phyloP scores from a whole-genome alignment of 345 rosid genomes.

The Citrus inodora region DNA sequence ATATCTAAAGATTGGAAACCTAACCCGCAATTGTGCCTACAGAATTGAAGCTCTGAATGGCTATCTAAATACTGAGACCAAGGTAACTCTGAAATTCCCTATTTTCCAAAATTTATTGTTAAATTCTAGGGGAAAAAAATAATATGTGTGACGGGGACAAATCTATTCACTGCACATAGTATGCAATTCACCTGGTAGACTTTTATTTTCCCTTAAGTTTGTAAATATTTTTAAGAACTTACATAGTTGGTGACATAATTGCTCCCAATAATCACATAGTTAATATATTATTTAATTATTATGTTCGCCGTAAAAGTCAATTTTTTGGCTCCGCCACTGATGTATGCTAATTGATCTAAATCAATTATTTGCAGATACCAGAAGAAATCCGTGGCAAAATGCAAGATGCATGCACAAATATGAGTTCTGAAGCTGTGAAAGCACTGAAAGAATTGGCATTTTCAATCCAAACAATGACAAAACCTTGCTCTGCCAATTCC shows the following conservation, averaged over 20 bases:
- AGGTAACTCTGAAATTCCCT: neutral
- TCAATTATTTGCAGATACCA: constrained; percentile 17
- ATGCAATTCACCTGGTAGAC: no score
- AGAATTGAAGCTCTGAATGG: constrained; percentile 28
- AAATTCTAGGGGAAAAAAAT: neutral
- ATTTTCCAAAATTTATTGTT: neutral
- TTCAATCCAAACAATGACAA: constrained; percentile 23
- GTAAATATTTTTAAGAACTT: no score
- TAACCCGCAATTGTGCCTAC: constrained; percentile 37
- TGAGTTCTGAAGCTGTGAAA: constrained; percentile 26
- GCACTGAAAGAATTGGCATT: constrained; percentile 34
- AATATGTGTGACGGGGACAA: no score
- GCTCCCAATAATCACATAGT: no score
- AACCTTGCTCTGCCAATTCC: constrained; percentile 13
- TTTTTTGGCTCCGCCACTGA: no score
- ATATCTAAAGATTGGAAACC: constrained; percentile 27
- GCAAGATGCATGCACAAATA: constrained; percentile 25
- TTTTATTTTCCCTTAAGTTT: no score
- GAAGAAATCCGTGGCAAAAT: constrained; percentile 16
- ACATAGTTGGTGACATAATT: no score
- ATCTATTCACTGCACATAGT: no score
- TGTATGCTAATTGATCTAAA: neutral
- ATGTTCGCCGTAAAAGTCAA: no score
- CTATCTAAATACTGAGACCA: constrained; percentile 6
- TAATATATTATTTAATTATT: no score